Evolutionary conservation across 768 basidiomycete genomes (phyloP).

Genomic region (Podaxis carcinomalis): DNA sequence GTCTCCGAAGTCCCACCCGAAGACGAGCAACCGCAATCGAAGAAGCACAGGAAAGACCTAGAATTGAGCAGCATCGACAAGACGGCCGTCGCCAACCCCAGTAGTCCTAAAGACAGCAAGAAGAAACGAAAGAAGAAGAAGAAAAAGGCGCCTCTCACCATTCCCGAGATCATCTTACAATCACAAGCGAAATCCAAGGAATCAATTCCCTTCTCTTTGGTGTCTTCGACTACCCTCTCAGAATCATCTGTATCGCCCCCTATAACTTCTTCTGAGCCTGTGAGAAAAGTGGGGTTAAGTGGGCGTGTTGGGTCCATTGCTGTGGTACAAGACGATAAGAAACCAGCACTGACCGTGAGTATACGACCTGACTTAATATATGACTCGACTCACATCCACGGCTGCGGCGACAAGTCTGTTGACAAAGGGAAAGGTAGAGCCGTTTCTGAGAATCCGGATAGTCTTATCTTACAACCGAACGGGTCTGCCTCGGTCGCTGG

Average conservation of each 20-base stretch:
- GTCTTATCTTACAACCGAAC: constrained; percentile 2
- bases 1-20: constrained; percentile 22
- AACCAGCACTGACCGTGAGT: constrained; percentile 19
- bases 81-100: not conserved
- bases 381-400: not conserved
- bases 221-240: not conserved
- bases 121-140: constrained; percentile 33
- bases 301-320: not conserved
- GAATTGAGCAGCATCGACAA: constrained; percentile 18
- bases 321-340: constrained; percentile 9
- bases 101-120: constrained; percentile 9
- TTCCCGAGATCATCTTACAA: constrained; percentile 10
- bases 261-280: not conserved
- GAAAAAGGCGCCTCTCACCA: constrained; percentile 30
- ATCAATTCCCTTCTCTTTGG: not conserved
- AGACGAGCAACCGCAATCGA: constrained; percentile 13
- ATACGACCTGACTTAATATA: not conserved
- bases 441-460: constrained; percentile 19
- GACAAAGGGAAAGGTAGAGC: constrained; percentile 40
- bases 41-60: constrained; percentile 28
- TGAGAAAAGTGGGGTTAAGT: not conserved
- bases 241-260: not conserved
- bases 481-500: not conserved
- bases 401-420: constrained; percentile 18
- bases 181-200: constrained; percentile 7